Evolutionary conservation across 2,329 filamentous ascomycete genomes (phyloP).

Genomic region (Pestalotiopsis sp.): DNA sequence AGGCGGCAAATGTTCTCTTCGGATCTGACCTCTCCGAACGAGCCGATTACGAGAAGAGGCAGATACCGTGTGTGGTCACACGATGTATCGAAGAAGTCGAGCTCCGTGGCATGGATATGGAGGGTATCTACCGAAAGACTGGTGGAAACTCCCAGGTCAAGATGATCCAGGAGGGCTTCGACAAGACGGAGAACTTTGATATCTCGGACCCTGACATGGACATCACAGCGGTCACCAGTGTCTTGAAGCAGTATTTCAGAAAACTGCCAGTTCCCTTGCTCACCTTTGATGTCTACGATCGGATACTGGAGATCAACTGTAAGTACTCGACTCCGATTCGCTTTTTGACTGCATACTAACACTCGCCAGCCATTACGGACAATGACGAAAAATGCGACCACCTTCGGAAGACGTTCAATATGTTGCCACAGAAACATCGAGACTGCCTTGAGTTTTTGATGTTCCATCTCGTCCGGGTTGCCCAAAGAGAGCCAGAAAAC

Average conservation of each 20-base stretch:
- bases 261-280: constrained; percentile 87
- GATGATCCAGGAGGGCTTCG: constrained; percentile 87
- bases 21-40: constrained; percentile 87
- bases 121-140: constrained; percentile 97
- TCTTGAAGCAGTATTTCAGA: constrained; percentile 96
- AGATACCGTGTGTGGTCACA: constrained; percentile 88
- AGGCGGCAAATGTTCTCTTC: constrained; percentile 69
- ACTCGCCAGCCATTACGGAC: constrained; percentile 60
- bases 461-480: constrained; percentile 88
- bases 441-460: constrained; percentile 93
- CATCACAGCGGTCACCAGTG: constrained; percentile 94
- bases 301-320: constrained; percentile 80
- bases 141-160: constrained; percentile 92
- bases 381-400: constrained; percentile 70
- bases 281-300: constrained; percentile 91
- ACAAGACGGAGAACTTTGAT: constrained; percentile 82
- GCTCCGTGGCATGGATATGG: constrained; percentile 91
- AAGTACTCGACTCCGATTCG: constrained; percentile 37
- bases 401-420: constrained; percentile 73
- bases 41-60: constrained; percentile 83
- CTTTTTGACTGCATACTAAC: constrained; percentile 13
- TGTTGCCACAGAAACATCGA: constrained; percentile 80
- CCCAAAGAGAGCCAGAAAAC: constrained; percentile 81
- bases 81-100: constrained; percentile 98
- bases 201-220: constrained; percentile 93